Base-by-base conservation (phyloP, 2,329 filamentous ascomycete species). In the Colletotrichum plurivorum region DNA sequence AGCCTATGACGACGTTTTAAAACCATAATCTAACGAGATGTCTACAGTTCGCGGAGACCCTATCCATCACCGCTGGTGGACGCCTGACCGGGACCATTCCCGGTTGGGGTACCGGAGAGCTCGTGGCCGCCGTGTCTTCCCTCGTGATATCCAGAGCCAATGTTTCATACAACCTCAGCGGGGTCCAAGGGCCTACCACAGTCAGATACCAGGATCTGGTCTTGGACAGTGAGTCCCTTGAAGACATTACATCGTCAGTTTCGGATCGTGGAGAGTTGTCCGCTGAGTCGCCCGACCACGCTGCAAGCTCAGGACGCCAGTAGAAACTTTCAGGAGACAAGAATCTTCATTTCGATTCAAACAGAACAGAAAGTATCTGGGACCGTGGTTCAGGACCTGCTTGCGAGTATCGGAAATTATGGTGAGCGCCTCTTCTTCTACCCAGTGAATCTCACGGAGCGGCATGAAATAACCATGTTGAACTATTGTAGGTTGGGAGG, bases 341-440 rank as follows among this genome's bases (percentile, higher is more conserved):
- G 25, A 66, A 66, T 27, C 25, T 69, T 0, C 15, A 20, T 0
- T 69, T 61, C n/a, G 18, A 20, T 1, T 66, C 31, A 1, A 59
- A 53, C 12, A 18, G 27, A 1, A 62, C 48, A 12, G 64, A 46
- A 8, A 48, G 52, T 1, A 48, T 58, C 7, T 69, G 63, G 31
- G 63, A 73, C 12, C 74, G 76, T n/a, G 75, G 74, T 75, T 1
- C 75, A 72, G 22, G 72, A 76, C 8, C 70, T 80, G 3, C 57
- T 83, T 3, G 53, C 8, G 60, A 46, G 65, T 77, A 75, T 80
- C 4, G 81, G 80, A 1, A 79, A 80, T 46, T 81, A 80, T 59
- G 59, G 58, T 49, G 60, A 22, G 60, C 18, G 2, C 1, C 16
- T 3, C 13, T 3, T 36, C 7, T 36, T 36, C 7, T 36, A 36